A percentile compares a stretch with the other conserved stretches of the same genome.
phyloP scores from a whole-genome alignment of 495 filamentous ascomycete genomes.

The Penicillium soppii region DNA sequence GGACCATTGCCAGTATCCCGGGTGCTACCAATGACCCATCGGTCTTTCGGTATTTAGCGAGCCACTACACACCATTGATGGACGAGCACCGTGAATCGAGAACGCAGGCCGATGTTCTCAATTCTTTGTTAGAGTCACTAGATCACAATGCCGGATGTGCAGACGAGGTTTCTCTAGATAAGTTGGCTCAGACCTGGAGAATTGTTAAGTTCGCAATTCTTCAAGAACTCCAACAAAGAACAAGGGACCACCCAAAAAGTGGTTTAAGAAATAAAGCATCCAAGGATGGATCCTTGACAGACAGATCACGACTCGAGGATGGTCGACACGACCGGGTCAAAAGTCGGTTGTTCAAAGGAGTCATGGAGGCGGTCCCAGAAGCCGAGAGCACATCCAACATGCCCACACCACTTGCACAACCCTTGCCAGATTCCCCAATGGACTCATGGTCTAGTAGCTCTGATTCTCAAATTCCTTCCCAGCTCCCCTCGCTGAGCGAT shows the following conservation, averaged over 20 bases:
- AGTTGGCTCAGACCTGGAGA: conserved; percentile 74
- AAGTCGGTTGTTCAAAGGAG: conserved; percentile 43
- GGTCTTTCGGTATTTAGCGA: conserved; percentile 58
- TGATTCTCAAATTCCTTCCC: conserved; percentile 14
- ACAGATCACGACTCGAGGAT: conserved; percentile 34
- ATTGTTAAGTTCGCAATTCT: conserved; percentile 62
- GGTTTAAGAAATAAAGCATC: conserved; percentile 29
- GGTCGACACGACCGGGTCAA: conserved; percentile 40
- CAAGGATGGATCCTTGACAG: conserved; percentile 30
- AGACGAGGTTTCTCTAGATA: conserved; percentile 56
- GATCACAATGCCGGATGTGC: conserved; percentile 63
- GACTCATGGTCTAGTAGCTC: conserved; percentile 34
- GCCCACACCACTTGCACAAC: conserved; percentile 73
- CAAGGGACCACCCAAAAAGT: conserved; percentile 51
- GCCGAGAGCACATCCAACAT: conserved; percentile 73
- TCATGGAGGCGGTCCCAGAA: conserved; percentile 49
- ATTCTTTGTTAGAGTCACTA: conserved; percentile 52
- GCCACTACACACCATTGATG: conserved; percentile 53
- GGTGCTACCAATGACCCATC: conserved; percentile 49
- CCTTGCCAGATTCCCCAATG: conserved; percentile 52
- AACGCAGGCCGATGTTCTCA: conserved; percentile 39
- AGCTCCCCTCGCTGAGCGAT: conserved; percentile 33
- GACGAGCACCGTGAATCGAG: conserved; percentile 14
- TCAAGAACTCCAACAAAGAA: conserved; percentile 57
- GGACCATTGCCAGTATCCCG: conserved; percentile 60